These are phyloP conservation scores for Aspergillus heteromorphus DNA, from an alignment of 495 filamentous ascomycete species.

Conservation along the genomic window DNA sequence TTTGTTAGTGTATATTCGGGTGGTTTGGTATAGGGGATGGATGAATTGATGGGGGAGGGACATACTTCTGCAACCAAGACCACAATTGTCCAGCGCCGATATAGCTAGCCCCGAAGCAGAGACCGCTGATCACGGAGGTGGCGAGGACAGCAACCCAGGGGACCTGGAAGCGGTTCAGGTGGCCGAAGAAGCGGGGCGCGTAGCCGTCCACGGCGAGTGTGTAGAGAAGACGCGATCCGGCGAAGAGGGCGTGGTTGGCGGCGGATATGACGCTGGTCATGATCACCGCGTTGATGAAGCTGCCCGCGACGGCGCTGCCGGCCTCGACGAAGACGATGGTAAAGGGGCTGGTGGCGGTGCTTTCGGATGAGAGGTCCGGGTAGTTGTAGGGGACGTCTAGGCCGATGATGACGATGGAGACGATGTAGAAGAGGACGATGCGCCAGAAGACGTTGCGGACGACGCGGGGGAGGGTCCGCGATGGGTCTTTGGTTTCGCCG, in stretches of 20 bases:
- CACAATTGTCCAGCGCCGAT: slow-evolving; percentile 55
- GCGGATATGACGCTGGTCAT: slow-evolving; percentile 51
- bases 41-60: not conserved
- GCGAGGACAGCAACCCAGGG: slow-evolving; percentile 56
- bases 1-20: not conserved
- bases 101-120: slow-evolving; percentile 57
- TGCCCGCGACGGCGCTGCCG: slow-evolving; percentile 43
- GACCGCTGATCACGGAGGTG: slow-evolving; percentile 48
- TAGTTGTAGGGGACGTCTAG: slow-evolving; percentile 52
- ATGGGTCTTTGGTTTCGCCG: slow-evolving; percentile 47
- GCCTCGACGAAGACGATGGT: slow-evolving; percentile 48
- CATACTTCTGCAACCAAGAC: slow-evolving; percentile 53
- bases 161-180: slow-evolving; percentile 50
- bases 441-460: slow-evolving; percentile 52
- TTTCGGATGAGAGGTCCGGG: slow-evolving; percentile 33
- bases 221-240: slow-evolving; percentile 48
- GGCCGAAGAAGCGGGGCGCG: slow-evolving; percentile 42
- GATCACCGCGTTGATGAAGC: slow-evolving; percentile 53
- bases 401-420: slow-evolving; percentile 45
- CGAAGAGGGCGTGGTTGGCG: slow-evolving; percentile 51
- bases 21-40: no score
- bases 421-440: slow-evolving; percentile 48
- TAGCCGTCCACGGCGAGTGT: slow-evolving; percentile 43
- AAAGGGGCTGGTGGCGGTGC: slow-evolving; percentile 45
- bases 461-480: slow-evolving; percentile 43